Base-by-base conservation (phyloP, 2,329 filamentous ascomycete genomes). In the Ophiocordyceps camponoti-floridani region DNA sequence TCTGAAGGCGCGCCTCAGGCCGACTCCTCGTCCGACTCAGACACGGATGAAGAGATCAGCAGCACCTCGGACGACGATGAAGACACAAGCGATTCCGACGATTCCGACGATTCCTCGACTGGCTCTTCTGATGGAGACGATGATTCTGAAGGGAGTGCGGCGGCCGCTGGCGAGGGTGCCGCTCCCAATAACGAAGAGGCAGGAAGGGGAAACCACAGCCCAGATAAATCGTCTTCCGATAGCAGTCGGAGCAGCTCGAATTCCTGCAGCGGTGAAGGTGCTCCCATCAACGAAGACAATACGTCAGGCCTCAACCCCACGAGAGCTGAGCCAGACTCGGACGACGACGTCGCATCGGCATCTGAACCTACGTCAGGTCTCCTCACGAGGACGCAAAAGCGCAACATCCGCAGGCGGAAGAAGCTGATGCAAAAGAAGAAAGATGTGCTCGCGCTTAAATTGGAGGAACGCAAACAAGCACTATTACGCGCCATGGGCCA, bases 361-460 rank as follows among this genome's bases (percentile, higher is more conserved):
- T 16, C 27, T 42, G 26, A 2, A 18, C 23, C 4, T n/a, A 30
- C 6, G 26, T 2, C 19, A 26, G 18, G 2, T 41, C 4, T 3
- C 10, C 41, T 31, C 43, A 55, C 58, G 0, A 60, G 52, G 31
- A 76, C 73, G 0, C 67, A 68, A 50, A 70, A 64, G 47, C 65
- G 73, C 6, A 77, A 77, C 48, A 65, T 64, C 9, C 62, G 73
- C 27, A 63, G 72, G 40, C 65, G 66, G 31, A 56, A 58, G 3
- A 58, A 59, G 3, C 64, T 65, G 45, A 23, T 23, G 49, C 48
- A 2, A 11, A 51, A 13, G 50, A 10, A n/a, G n/a, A 33, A 4
- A 18, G 35, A 38, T 7, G 9, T 2, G 16, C 13, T 16, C 18
- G 35, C 2, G n/a, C 7, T 4, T 38, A 16, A 5, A 4, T 40